A percentile compares a stretch with the other conserved stretches of the same genome.
Evolutionary conservation across 306 rosid genomes (phyloP).

Genomic region (Sesbania bispinosa): DNA sequence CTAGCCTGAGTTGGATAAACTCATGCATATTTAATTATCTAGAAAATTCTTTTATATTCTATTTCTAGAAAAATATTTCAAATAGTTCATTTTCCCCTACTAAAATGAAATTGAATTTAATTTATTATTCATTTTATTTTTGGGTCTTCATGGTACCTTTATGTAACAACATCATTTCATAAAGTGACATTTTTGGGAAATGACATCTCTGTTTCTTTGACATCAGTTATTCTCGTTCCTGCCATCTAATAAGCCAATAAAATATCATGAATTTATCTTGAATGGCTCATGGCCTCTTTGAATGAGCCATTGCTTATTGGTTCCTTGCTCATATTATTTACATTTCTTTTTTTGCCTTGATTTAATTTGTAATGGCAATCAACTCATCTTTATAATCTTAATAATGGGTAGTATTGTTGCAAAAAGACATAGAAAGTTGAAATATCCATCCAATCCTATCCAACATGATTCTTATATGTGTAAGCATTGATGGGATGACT

Average conservation of each 20-base stretch:
- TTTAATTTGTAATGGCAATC: no score
- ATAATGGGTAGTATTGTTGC: no score
- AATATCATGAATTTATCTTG: background rate
- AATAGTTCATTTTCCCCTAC: background rate
- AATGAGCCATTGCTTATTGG: background rate
- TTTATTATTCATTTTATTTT: background rate
- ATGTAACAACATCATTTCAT: background rate
- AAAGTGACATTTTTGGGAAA: background rate
- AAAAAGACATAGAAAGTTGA: no score
- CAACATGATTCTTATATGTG: no score
- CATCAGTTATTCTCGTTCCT: background rate
- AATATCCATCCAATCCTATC: no score
- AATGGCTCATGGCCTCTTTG: background rate
- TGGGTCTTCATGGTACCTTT: background rate
- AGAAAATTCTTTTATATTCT: constrained; percentile 1
- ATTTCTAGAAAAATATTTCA: background rate
- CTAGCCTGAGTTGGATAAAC: background rate
- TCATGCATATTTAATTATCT: background rate
- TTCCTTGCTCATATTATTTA: background rate
- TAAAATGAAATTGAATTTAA: background rate
- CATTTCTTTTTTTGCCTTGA: no score
- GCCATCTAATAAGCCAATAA: background rate
- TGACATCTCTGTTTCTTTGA: background rate
- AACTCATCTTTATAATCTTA: no score
- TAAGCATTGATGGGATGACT: no score